These are phyloP conservation scores for Phytophthora litchii DNA, from an alignment of 352 stramenopile genomes.

Conservation along the genomic window DNA sequence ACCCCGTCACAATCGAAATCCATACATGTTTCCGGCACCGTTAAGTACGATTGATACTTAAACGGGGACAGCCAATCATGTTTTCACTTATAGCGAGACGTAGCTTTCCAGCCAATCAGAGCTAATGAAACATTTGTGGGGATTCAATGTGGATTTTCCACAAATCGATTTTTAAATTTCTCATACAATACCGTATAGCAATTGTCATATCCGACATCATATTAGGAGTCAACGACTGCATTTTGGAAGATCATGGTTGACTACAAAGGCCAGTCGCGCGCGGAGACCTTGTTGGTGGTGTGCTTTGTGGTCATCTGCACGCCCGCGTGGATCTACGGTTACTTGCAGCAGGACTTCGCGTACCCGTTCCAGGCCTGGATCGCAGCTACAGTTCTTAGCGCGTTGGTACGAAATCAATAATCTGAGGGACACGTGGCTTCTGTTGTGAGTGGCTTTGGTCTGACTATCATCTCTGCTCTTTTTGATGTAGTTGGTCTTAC, in stretches of 20 bases:
- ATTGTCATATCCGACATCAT: no score
- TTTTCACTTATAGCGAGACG: no score
- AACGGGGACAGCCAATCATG: no score
- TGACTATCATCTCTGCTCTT: conserved; percentile 6
- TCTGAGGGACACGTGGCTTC: conserved; percentile 22
- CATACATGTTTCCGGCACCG: no score
- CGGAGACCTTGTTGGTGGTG: conserved; percentile 64
- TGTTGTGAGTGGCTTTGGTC: background rate
- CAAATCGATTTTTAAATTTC: no score
- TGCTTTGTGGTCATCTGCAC: conserved; percentile 80
- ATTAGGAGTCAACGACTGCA: no score
- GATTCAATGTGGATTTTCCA: no score
- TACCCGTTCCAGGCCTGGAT: conserved; percentile 81
- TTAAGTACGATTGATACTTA: no score
- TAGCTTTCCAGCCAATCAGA: no score
- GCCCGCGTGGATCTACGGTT: conserved; percentile 86
- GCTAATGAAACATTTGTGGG: no score
- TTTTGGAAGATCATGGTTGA: conserved; percentile 79
- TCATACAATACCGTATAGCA: no score
- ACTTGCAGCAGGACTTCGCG: conserved; percentile 81
- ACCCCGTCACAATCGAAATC: no score
- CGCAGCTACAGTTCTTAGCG: conserved; percentile 56
- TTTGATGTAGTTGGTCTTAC: conserved; percentile 62
- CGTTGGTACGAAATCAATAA: conserved; percentile 45
- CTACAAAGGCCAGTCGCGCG: conserved; percentile 83